Evolutionary conservation across 1,284 basidiomycete genomes (phyloP), one percentile per base, ranked within the genome.

Genomic region (Sporisorium sorghi): DNA sequence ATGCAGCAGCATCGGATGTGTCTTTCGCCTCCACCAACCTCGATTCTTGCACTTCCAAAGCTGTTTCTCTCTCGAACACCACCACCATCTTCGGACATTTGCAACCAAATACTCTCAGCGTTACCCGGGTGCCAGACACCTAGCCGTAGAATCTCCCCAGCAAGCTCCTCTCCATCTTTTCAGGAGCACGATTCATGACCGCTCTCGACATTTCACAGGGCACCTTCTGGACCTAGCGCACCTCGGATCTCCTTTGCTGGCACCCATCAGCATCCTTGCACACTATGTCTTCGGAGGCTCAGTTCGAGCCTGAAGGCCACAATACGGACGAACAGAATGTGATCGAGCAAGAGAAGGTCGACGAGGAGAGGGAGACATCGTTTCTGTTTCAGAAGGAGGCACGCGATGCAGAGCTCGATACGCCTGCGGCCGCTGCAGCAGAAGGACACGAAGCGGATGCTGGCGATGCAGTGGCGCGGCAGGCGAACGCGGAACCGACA

Each of bases 341-440:
- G 15, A 52, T 66, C 9, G 72, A 70, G 32, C 72, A 74, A 19
- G 67, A 74, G 35, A 55, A 53, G 10, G 55, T 44, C 10, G 62
- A 74, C 39, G 67, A 74, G 24, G 72, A 74, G 52, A 44, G 72
- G 28, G 72, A 74, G 40, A 59, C 58, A 1, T 73, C 71, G 26
- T 65, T 73, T 19, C 44, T 44, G 26, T 44, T 58, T 30, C 61
- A 59, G 48, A 60, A 33, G 24, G 61, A 64, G 33, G 43, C 19
- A 6, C 51, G 44, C 23, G 60, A 54, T 58, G 54, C 35, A 9
- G 57, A 42, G 11, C 9, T 46, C 1, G 26, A 32, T 35, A 51
- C 40, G 19, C 17, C 46, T 12, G 46, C 66, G 12, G 14, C 19
- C 30, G 39, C 21, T 6, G 26, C 14, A 9, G 33, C 47, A 28